These are phyloP conservation scores for Artemisia tridentata DNA, from an alignment of 129 eudicot genomes.

Conservation along the genomic window DNA sequence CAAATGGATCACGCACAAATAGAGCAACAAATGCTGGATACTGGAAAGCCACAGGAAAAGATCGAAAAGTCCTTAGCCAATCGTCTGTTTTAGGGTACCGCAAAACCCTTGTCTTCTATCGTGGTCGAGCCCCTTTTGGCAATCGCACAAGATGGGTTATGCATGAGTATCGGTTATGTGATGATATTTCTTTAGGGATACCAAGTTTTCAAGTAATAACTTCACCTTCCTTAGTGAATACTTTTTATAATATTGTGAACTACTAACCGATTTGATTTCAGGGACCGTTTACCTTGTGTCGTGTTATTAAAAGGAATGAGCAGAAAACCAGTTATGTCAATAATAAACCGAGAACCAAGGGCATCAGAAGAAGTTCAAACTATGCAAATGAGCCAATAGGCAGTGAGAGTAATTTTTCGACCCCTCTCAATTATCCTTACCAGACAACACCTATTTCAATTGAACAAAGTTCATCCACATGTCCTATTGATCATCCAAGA, in stretches of 20 bases:
- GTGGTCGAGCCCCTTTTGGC: constrained; percentile 80
- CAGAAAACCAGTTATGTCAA: constrained; percentile 37
- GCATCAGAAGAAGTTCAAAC: constrained; percentile 40
- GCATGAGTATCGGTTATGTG: constrained; percentile 84
- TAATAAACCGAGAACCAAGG: constrained; percentile 41
- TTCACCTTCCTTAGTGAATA: not conserved
- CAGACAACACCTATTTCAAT: constrained; percentile 32
- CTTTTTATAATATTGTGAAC: not conserved
- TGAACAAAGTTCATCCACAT: constrained; percentile 37
- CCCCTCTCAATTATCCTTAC: constrained; percentile 43
- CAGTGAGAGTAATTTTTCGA: constrained; percentile 49
- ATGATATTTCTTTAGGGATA: constrained; percentile 45
- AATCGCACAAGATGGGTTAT: constrained; percentile 82
- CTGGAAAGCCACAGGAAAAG: constrained; percentile 94
- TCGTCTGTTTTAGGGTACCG: constrained; percentile 62
- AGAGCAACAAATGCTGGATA: constrained; percentile 77
- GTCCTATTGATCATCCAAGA: constrained; percentile 36
- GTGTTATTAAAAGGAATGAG: constrained; percentile 64
- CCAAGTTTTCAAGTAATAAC: constrained; percentile 48
- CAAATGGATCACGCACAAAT: constrained; percentile 85
- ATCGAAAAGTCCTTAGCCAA: constrained; percentile 56
- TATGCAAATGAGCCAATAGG: constrained; percentile 37
- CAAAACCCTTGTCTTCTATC: constrained; percentile 78
- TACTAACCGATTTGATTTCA: constrained; percentile 11
- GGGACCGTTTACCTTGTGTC: constrained; percentile 81